Base-by-base conservation (phyloP, 192 early-diverging fungal genomes). In the Entomortierella chlamydospora region DNA sequence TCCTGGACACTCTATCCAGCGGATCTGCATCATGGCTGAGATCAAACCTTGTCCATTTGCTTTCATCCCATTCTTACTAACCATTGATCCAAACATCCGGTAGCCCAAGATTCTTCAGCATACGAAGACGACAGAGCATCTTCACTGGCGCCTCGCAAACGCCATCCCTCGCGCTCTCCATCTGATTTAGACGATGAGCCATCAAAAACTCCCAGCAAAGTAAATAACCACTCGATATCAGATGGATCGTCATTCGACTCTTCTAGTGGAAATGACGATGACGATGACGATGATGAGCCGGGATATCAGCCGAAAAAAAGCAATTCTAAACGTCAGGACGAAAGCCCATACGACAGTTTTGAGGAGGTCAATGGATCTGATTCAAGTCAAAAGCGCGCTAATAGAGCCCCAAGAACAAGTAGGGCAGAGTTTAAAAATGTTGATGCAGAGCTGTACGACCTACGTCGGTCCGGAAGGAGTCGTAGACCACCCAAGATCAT, bases 381-480 rank as follows among this genome's bases (percentile, higher is more conserved):
- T 22, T 63, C 60, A 4, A 64, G 81, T 22, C 72, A 68, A 56
- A 57, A n/a, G 53, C 57, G 22, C 56, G 66, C 42, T 61, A 84
- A 28, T 73, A 83, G 71, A 57, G 83, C 55, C 68, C 84, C 55
- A 69, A 73, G 86, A 81, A 84, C 81, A n/a, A 70, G 62, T 33
- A 66, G 68, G 25, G 63, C 57, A 26, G 68, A 72, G 25, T 73
- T 72, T 31, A 28, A 54, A 17, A 71, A 79, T 39, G 69, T 81
- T 0, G 89, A 92, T 78, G 88, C 91, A 18, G 89, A 91, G 28
- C 68, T 92, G 34, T 92, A 89, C 64, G 88, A 91, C 42, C 76
- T 92, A 11, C 79, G 91, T 57, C 56, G 91, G 59, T 91, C 90
- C 20, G 85, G 83, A 20, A 73, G 91, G 56, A 73, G 66, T 73